Evolutionary conservation across 1,139 yeast species (phyloP), one percentile per base, ranked within the genome.

Genomic region (Suhomyces ambrosiae): DNA sequence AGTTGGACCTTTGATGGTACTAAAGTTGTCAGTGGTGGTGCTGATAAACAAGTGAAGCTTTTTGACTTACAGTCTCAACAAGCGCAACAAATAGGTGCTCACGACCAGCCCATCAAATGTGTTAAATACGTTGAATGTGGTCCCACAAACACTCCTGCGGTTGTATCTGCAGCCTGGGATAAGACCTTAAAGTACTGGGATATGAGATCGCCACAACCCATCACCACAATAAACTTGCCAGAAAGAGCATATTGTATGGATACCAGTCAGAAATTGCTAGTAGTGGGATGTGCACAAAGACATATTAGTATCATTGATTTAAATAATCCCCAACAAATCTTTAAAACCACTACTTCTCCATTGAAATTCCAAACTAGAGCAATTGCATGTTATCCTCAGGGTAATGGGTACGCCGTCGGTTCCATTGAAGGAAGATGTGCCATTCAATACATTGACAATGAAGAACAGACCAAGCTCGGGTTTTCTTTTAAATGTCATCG

Each of bases 381-480:
- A 3, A 74, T 94, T 3, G 69, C 86, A 12, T 92, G 98, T 58
- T 87, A 84, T 59, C 90, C 90, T 7, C 82, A 81, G 47, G 97
- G 95, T 8, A 85, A 86, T 53, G 97, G 97, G 6, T 94, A 78
- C 61, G 97, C 96, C 1, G 67, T 92, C 35, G 97, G 96, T 5
- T 85, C 96, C 3, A 80, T 92, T 35, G 99, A 92, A 65, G 98
- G 98, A 17, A 75, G 99, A 50, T 89, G 97, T 64, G 96, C 96
- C n/a, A 83, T 94, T 52, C 96, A 89, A 56, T 92, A 90, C 61
- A 80, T 92, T 38, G 95, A 87, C 50, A 96, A 88, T 27, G 74
- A 74, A 34, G 87, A 84, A 53, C 95, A 87, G 54, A 73, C 74
- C 40, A 76, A 79, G 52, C 62, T 63, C 32, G 94, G 92, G 3